These are phyloP conservation scores for Tetradesmus lagerheimii DNA, from an alignment of 139 green algal species.

Conservation along the genomic window DNA sequence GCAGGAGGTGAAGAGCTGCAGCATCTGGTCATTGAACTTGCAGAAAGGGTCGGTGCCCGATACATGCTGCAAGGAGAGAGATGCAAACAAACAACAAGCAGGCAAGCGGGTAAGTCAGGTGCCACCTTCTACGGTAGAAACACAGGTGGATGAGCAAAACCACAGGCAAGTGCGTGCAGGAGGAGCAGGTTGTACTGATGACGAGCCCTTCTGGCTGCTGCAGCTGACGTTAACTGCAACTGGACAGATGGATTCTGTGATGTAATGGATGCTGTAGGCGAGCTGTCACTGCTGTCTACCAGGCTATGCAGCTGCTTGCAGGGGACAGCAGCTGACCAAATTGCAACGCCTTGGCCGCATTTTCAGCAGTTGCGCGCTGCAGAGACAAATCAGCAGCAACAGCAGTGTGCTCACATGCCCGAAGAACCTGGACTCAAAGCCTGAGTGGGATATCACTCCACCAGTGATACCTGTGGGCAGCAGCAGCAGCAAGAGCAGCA, in stretches of 20 bases:
- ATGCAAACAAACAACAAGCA: neutral
- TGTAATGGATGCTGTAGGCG: too few relatives aligned
- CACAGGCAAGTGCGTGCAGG: neutral
- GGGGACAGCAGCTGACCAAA: too few relatives aligned
- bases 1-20: slow-evolving; percentile 79
- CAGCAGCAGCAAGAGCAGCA: neutral
- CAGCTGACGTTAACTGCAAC: too few relatives aligned
- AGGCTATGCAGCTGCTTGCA: too few relatives aligned
- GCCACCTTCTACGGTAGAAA: too few relatives aligned
- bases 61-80: neutral
- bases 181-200: too few relatives aligned
- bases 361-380: too few relatives aligned
- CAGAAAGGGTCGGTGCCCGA: slow-evolving; percentile 58
- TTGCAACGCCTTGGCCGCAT: too few relatives aligned
- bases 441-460: slow-evolving; percentile 39
- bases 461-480: neutral
- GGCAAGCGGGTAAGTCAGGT: neutral
- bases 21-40: slow-evolving; percentile 71
- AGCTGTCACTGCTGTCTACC: too few relatives aligned
- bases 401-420: neutral
- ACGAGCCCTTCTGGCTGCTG: too few relatives aligned
- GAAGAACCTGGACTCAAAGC: slow-evolving; percentile 40
- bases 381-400: neutral
- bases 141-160: neutral
- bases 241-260: too few relatives aligned